Conservation (phyloP, 2,329 filamentous ascomycete genomes). For the Nothomitra cinnamomea region DNA sequence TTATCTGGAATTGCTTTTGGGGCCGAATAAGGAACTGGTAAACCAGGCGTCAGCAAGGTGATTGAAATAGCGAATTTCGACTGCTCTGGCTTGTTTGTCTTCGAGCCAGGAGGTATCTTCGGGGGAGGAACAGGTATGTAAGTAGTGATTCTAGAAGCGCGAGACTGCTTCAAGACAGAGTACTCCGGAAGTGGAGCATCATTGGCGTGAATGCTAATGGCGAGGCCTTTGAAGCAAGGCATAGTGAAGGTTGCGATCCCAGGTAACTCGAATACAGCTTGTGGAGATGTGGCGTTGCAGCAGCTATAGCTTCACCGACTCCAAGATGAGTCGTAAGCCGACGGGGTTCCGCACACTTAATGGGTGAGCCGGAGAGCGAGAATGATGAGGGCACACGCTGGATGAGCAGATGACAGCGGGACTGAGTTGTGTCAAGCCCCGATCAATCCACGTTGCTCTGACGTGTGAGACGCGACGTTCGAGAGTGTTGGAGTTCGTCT, state of each 20-base stretch:
- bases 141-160: constrained; percentile 80
- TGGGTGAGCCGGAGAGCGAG: not conserved
- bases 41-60: constrained; percentile 74
- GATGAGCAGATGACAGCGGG: not conserved
- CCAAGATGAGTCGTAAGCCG: not conserved
- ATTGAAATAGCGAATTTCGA: constrained; percentile 97
- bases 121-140: constrained; percentile 93
- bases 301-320: not conserved
- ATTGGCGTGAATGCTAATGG: constrained; percentile 84
- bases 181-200: constrained; percentile 73
- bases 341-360: not conserved
- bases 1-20: constrained; percentile 63
- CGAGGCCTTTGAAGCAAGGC: constrained; percentile 99
- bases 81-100: constrained; percentile 66
- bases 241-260: constrained; percentile 23
- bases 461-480: constrained; percentile 3
- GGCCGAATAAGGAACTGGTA: constrained; percentile 82
- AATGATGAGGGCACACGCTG: not conserved
- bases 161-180: constrained; percentile 86
- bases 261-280: not conserved
- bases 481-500: not conserved
- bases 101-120: constrained; percentile 47
- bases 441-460: constrained; percentile 4
- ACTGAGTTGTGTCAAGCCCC: not conserved
- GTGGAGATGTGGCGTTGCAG: not conserved